Evolutionary conservation across 2,329 filamentous ascomycete genomes (phyloP), one percentile per base, ranked within the genome.

Genomic region (Trichoderma koningii): DNA sequence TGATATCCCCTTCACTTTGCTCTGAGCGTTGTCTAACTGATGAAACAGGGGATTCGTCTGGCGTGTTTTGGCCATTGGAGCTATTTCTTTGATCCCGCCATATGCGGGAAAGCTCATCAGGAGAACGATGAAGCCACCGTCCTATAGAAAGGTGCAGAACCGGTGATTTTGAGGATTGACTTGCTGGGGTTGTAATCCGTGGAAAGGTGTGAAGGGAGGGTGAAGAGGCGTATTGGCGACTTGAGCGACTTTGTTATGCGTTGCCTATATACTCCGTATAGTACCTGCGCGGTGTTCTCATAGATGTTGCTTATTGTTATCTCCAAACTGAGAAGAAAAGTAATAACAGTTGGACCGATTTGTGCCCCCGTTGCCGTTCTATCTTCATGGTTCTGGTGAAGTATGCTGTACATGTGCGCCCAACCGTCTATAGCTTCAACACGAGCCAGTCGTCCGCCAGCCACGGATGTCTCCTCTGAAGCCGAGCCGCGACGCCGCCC

Each of bases 91-190:
- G 64, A 85, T 96, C 55, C 95, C 95, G 19, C 91, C 94, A 2
- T 97, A 94, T 79, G 89, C 87, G 59, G 92, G 86, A 21, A 98
- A 98, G 81, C 77, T 96, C 67, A 90, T 97, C 69, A 84, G 90
- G 72, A 84, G 92, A 73, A 92, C 88, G 67, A 89, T 96, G 82
- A 93, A 90, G 78, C 95, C 95, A 68, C 93, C 93, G 21, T 96
- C 91, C 73, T 98, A 97, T 80, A 85, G 95, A 73, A 99, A 99
- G 81, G 93, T 99, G 55, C 89, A 90, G 77, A 89, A 84, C 51
- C 85, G 87, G 66, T 89, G 53, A 64, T 64, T 41, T 14, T 28
- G 26, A 12, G 26, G 23, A 38, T n/a, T 26, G 34, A 17, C 44
- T 14, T 21, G 50, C 5, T 26, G 34, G 12, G 19, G 17, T 44